Base-by-base conservation (phyloP, 192 early-diverging fungal species). In the Coemansia aciculifera region DNA sequence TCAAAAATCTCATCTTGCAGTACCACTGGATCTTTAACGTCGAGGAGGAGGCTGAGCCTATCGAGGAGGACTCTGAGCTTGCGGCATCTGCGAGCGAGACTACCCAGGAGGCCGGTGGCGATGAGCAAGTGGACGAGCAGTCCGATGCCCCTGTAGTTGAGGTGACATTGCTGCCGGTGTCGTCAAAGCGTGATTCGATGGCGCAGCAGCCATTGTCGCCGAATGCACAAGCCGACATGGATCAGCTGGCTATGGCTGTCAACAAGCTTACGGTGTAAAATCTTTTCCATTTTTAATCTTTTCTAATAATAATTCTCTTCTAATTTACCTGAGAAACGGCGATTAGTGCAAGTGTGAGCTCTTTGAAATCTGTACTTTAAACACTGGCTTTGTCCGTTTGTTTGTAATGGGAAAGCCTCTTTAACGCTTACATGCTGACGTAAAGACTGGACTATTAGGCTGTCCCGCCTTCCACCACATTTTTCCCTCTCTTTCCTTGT, bases 21-120 rank as follows among this genome's bases (percentile, higher is more conserved):
- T 92, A 91, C 72, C 91, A 92, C 74, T 91, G 89, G 85, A 68
- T 92, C 2, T 92, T 91, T 73, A 86, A 91, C 71, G 81, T 89
- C 3, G 91, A 92, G 54, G 83, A 80, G 48, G 90, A 90, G 54
- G 76, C 76, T 0, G 80, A 83, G 66, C 75, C 80, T 5, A 78
- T 83, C 9, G 73, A 75, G 48, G 75, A 37, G 21, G 80, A 83
- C 59, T 43, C 67, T 21, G 68, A 38, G 8, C 32, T 19, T 19
- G 23, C 49, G 34, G 36, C 64, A 1, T 64, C 31, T 34, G 17
- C 62, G 19, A n/a, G 24, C 11, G 67, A 43, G n/a, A 37, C 23
- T 24, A 29, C 31, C 24, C 24, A 64, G 27, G 66, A 59, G 6
- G 13, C 13, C 19, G 21, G 11, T 68, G 24, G 12, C 21, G 13